These are phyloP conservation scores for Pleoardoris graminearum DNA, from an alignment of 2,329 filamentous ascomycete genomes.

Conservation along the genomic window DNA sequence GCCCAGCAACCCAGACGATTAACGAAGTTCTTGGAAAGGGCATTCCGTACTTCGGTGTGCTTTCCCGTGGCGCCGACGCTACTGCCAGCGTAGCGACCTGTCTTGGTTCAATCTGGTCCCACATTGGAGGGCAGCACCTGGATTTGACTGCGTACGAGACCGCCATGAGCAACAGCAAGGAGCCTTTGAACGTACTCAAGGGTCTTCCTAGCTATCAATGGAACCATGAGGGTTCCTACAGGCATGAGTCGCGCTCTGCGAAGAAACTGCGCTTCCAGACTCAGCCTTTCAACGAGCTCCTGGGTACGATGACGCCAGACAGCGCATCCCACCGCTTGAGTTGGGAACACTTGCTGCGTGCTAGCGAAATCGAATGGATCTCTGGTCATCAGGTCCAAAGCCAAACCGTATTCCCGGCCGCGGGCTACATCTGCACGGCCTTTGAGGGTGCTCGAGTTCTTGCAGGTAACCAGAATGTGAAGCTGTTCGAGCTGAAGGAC, in stretches of 20 bases:
- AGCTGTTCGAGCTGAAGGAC: slow-evolving; percentile 18
- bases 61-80: slow-evolving; percentile 8
- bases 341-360: not conserved
- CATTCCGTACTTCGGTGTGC: slow-evolving; percentile 23
- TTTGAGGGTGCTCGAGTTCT: slow-evolving; percentile 9
- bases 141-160: no score
- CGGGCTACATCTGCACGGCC: slow-evolving; percentile 49
- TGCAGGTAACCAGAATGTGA: slow-evolving; percentile 3
- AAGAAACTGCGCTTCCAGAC: not conserved
- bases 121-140: not conserved
- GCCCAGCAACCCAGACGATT: slow-evolving; percentile 45
- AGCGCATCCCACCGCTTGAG: not conserved
- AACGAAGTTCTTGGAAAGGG: slow-evolving; percentile 6
- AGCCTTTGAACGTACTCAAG: no score
- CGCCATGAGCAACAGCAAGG: no score
- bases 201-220: slow-evolving; percentile 33
- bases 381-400: not conserved
- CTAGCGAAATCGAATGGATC: not conserved
- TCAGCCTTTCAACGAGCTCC: not conserved
- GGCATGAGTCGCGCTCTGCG: not conserved
- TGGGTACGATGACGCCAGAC: not conserved
- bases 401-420: slow-evolving; percentile 34
- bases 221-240: slow-evolving; percentile 28
- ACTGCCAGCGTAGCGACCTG: not conserved
- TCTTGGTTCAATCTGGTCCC: not conserved